Conservation (phyloP, 371 early-diverging fungal genomes). For the Mucor lusitanicus region DNA sequence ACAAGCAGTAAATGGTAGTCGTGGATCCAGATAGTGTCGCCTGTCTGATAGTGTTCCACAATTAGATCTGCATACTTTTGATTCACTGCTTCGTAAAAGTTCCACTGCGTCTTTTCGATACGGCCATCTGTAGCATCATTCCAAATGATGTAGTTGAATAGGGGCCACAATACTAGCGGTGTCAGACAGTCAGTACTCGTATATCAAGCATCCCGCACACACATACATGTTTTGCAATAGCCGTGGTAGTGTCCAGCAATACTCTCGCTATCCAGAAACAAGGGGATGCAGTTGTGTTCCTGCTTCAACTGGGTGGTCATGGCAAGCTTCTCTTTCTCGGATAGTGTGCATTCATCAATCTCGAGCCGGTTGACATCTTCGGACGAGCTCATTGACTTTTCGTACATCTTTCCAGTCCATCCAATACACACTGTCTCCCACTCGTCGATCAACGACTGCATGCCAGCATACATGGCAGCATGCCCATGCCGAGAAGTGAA, state of each 20-base stretch:
- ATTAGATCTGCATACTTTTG: constrained; percentile 80
- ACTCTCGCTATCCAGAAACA: constrained; percentile 73
- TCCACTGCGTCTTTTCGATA: constrained; percentile 74
- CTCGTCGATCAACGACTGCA: constrained; percentile 53
- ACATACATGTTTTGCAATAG: constrained; percentile 85
- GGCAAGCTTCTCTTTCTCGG: constrained; percentile 36
- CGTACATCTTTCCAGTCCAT: constrained; percentile 61
- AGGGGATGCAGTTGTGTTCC: constrained; percentile 67
- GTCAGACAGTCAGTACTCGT: background rate
- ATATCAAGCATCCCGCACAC: background rate
- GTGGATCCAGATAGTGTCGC: constrained; percentile 98
- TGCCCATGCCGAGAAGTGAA: constrained; percentile 65
- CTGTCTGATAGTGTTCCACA: constrained; percentile 67
- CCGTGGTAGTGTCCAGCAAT: constrained; percentile 86
- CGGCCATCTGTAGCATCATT: constrained; percentile 73
- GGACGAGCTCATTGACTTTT: constrained; percentile 5
- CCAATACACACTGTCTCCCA: constrained; percentile 68
- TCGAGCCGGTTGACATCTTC: constrained; percentile 36
- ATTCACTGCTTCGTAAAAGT: constrained; percentile 85
- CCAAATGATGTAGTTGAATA: constrained; percentile 94
- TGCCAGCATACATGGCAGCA: constrained; percentile 77
- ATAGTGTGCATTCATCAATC: constrained; percentile 16
- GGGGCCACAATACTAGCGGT: constrained; percentile 88
- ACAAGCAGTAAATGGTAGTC: constrained; percentile 96
- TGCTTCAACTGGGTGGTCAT: constrained; percentile 46